Evolutionary conservation across 441 rosid species (phyloP).

Genomic region (Euphorbia celastroides): DNA sequence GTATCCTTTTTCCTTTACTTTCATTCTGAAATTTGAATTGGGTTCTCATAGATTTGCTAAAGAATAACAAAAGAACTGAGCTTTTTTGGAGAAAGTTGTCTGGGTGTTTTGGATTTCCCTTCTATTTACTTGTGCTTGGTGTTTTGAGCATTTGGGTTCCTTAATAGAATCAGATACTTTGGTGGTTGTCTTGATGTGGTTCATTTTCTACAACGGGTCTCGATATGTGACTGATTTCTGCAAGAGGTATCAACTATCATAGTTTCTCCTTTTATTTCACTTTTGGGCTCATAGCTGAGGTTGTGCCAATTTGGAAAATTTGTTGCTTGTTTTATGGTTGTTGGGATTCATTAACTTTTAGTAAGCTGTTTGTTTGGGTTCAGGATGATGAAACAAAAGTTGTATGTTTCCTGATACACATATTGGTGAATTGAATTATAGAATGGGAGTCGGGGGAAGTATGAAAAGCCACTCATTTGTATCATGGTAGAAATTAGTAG

Average conservation of each 20-base stretch:
- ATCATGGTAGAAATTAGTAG: neutral
- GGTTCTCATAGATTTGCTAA: neutral
- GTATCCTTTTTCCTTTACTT: constrained; percentile 53
- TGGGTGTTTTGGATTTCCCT: neutral
- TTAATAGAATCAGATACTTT: constrained; percentile 56
- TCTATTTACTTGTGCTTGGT: neutral
- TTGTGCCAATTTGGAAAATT: neutral
- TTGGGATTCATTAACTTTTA: neutral
- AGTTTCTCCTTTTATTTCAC: neutral
- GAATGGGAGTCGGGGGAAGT: neutral
- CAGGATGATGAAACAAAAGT: neutral
- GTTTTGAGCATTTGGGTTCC: constrained; percentile 27
- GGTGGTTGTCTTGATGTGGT: constrained; percentile 87
- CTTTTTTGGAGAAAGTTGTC: neutral
- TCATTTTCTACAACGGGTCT: constrained; percentile 68
- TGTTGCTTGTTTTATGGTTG: neutral
- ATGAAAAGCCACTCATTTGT: neutral
- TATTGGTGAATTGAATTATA: neutral
- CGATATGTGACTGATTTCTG: constrained; percentile 53
- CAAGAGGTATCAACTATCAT: constrained; percentile 45
- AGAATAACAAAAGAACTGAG: neutral
- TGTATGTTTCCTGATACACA: neutral
- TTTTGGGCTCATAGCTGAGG: neutral
- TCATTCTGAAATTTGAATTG: neutral
- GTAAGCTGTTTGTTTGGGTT: neutral